A percentile compares a stretch with the other conserved stretches of the same genome.
Conservation (phyloP, 73 alveolate genomes). For the Uronychia setigera region DNA sequence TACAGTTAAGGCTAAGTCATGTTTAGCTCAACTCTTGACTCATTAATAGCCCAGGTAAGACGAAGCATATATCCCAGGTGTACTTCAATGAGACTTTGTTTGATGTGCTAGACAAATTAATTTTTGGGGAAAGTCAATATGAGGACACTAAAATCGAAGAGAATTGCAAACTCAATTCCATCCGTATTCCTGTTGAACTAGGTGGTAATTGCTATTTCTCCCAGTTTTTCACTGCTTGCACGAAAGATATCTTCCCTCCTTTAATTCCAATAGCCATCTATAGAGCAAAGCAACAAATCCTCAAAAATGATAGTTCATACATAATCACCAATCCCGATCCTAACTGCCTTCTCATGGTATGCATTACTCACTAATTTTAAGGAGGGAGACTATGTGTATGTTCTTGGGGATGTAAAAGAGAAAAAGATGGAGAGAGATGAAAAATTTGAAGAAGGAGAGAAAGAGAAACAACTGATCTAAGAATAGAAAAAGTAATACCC, state of each 20-base stretch:
- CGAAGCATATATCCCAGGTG: constrained; percentile 1
- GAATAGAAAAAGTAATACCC: no score
- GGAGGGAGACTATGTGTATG: background rate
- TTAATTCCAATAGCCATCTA: constrained; percentile 44
- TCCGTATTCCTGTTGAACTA: constrained; percentile 31
- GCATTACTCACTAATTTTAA: background rate
- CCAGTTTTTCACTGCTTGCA: constrained; percentile 53
- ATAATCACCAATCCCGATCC: constrained; percentile 53
- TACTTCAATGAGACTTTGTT: constrained; percentile 56
- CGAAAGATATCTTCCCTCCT: constrained; percentile 15
- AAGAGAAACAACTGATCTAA: no score
- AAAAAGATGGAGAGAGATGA: no score
- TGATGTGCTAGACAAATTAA: constrained; percentile 61
- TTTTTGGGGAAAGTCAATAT: constrained; percentile 47
- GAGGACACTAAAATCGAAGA: constrained; percentile 60
- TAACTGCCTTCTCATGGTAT: constrained; percentile 11
- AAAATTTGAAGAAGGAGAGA: no score
- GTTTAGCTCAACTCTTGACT: constrained; percentile 58
- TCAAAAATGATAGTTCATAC: constrained; percentile 28
- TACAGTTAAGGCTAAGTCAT: constrained; percentile 50
- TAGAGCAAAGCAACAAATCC: background rate
- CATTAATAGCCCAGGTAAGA: constrained; percentile 59
- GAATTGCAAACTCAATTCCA: constrained; percentile 56
- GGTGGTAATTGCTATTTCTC: constrained; percentile 44
- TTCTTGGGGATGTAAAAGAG: no score